Evolutionary conservation across 305 asterid species (phyloP), one percentile per base, ranked within the genome.

Genomic region (Ajuga reptans): DNA sequence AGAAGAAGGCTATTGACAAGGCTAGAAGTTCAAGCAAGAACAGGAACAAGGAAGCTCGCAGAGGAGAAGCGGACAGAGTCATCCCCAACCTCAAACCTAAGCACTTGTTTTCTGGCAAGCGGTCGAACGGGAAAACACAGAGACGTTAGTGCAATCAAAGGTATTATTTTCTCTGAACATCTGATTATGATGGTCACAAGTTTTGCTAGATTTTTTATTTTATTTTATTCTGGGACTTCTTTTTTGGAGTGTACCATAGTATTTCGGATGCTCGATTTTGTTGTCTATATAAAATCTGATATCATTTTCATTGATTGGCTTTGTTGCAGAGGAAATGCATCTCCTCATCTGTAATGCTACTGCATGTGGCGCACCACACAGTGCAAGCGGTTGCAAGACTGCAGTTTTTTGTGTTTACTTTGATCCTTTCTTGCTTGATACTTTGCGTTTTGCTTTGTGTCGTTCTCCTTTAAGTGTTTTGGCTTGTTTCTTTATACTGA

Each of bases 41-140:
- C 62, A 87, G 95, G 83, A 92, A 90, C 79, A 90, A 87, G 85
- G 84, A 86, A 31, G 96, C 98, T 36, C 84, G 90, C 4, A 82
- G 69, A 59, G 98, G 96, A 75, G 95, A 88, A 82, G 85, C 89
- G 0, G 98, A 92, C 74, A 88, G 98, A 76, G 89, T 83, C 64
- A 90, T 92, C 75, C 97, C 98, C 66, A 66, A 78, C 33, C 84
- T 84, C 77, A 92, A 41, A 64, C 97, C 98, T 3, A 90, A 92
- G 36, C 98, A 92, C 59, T 80, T 92, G 79, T 85, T 75, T 64
- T 78, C 94, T 4, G 98, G 98, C 74, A 92, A 92, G 80, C 85
- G 98, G 2, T 73, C 85, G 17, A 87, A 6, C 31, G 98, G 98
- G 31, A 92, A 92, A 74, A 90, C 96, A 0, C 69, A 90, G 1